Percentiles rank a stretch among this genome's conserved stretches.
Conservation (phyloP, 2,329 filamentous ascomycete genomes). For the Pseudogymnoascus sp. region DNA sequence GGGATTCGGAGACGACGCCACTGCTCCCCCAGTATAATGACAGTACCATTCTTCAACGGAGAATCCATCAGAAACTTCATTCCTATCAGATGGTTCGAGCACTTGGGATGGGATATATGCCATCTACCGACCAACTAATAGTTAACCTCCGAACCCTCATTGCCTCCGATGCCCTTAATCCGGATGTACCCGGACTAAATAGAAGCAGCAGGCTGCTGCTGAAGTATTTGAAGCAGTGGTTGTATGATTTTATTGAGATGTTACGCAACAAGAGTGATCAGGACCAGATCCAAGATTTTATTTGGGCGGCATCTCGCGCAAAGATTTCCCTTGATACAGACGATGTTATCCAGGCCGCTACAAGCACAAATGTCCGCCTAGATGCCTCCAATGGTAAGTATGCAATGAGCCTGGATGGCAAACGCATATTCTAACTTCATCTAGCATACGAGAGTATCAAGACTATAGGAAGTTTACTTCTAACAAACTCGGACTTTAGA, state of each 20-base stretch:
- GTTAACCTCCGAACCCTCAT: slow-evolving; percentile 74
- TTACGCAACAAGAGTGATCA: slow-evolving; percentile 73
- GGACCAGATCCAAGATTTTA: slow-evolving; percentile 85
- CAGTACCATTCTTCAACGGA: slow-evolving; percentile 69
- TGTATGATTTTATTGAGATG: slow-evolving; percentile 75
- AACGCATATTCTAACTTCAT: background rate
- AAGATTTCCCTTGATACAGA: slow-evolving; percentile 61
- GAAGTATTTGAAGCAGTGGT: slow-evolving; percentile 64
- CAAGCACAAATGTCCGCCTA: slow-evolving; percentile 58
- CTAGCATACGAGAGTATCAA: slow-evolving; percentile 73
- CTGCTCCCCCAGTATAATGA: slow-evolving; percentile 77
- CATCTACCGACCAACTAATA: slow-evolving; percentile 78
- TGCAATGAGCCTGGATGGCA: background rate
- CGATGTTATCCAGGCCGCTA: slow-evolving; percentile 55
- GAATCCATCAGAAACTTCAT: slow-evolving; percentile 83
- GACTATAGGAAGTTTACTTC: slow-evolving; percentile 74
- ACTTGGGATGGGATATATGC: slow-evolving; percentile 79
- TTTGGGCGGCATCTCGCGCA: slow-evolving; percentile 79
- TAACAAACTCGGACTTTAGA: slow-evolving; percentile 87
- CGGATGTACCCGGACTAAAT: slow-evolving; percentile 67
- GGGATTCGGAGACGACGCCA: slow-evolving; percentile 44
- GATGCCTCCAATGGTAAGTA: slow-evolving; percentile 62
- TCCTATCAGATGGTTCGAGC: slow-evolving; percentile 87
- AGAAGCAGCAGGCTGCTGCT: slow-evolving; percentile 68
- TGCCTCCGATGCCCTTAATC: slow-evolving; percentile 70